Evolutionary conservation across 768 basidiomycete species (phyloP), one percentile per base, ranked within the genome.

Genomic region (Mycena filopes): DNA sequence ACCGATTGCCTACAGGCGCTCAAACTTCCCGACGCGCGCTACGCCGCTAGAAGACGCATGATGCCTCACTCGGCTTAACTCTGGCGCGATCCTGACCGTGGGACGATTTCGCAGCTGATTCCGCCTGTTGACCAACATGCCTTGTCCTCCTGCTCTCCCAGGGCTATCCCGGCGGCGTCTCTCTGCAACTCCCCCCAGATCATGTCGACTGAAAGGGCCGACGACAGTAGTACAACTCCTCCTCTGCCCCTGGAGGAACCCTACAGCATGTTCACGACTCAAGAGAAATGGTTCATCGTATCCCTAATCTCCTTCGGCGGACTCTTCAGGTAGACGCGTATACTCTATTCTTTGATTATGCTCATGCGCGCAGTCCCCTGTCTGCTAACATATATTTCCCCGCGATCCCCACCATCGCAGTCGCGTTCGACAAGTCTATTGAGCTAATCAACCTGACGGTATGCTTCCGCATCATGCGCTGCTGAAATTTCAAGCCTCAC

Each of bases 331-430:
- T 68, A n/a, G 21, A 66, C 38, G 28, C 36, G 15, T 15, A 23
- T 5, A 5, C n/a, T 18, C n/a, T 6, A 7, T 13, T 15, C 21
- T 29, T 18, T 12, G 5, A 15, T 3, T 6, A 16, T 40, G 15
- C 46, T 46, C 21, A 49, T 36, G 40, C 46, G 26, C 26, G 13
- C 66, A 90, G 89, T 70, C 90, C 91, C 0, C 76, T 94, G 13
- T 91, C 92, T 1, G 83, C 91, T 8, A 93, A 88, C 62, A 90
- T 94, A 60, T 94, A 93, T 72, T 87, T 93, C 51, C 92, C 93
- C 5, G 92, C 89, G 10, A 89, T 96, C 45, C 94, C 93, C 1
- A 82, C 86, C 1, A 76, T 95, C 29, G 83, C 88, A 2, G 69
- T 63, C 18, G 89, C 79, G 1, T 93, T 96, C 71, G 71, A 89